Conservation (phyloP, 2,329 filamentous ascomycete species). For the Orbilia quercus region DNA sequence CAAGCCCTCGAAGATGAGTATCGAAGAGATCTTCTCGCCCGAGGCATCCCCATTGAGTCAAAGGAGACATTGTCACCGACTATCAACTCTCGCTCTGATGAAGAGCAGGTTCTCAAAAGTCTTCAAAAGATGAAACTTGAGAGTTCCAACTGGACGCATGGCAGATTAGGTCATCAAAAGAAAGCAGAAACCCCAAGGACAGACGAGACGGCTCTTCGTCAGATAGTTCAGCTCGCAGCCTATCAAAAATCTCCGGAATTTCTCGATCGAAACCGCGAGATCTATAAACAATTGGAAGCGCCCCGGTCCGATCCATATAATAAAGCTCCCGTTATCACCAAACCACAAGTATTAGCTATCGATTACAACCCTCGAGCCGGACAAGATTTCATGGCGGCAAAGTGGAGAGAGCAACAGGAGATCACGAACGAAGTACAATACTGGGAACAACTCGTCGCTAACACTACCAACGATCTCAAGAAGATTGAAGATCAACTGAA, state of each 20-base stretch:
- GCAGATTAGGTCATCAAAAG: neutral
- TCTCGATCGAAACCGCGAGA: neutral
- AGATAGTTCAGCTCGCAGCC: constrained; percentile 15
- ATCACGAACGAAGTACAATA: neutral
- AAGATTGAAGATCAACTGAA: neutral
- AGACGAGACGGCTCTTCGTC: constrained; percentile 4
- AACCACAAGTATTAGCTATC: neutral
- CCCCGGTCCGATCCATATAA: neutral
- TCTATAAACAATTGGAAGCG: constrained; percentile 6
- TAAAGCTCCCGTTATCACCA: neutral
- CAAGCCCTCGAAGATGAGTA: constrained; percentile 42
- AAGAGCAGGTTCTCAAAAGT: constrained; percentile 1
- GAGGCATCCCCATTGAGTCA: constrained; percentile 19
- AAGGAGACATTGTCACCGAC: neutral
- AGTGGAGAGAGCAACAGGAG: constrained; percentile 8
- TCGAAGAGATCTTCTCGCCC: constrained; percentile 18
- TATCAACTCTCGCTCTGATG: constrained; percentile 3
- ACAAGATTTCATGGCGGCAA: constrained; percentile 11
- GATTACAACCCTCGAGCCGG: neutral
- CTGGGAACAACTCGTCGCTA: neutral
- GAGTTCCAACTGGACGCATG: constrained; percentile 16
- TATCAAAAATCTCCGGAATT: constrained; percentile 32
- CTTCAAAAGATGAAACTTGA: constrained; percentile 33
- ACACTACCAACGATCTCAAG: neutral
- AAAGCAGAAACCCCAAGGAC: neutral